Evolutionary conservation across 2,329 filamentous ascomycete species (phyloP).

Genomic region (Aspergillus texensis): DNA sequence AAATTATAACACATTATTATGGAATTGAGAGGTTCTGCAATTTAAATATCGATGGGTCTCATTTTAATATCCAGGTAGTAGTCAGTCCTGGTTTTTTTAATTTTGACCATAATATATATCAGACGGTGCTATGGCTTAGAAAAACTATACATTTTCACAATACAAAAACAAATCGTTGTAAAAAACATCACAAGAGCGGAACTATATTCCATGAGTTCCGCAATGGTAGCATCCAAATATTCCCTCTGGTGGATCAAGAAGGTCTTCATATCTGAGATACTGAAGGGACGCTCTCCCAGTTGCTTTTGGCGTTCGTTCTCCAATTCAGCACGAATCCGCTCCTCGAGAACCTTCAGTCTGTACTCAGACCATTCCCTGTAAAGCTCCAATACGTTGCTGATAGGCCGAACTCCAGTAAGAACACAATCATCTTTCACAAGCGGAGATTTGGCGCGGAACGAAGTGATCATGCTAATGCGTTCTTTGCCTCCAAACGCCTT

Average conservation of each 20-base stretch:
- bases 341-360: background rate
- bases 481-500: slow-evolving; percentile 4
- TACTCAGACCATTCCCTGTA: background rate
- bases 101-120: too few species aligned
- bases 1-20: too few species aligned
- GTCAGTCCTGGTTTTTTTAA: too few species aligned
- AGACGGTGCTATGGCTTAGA: too few species aligned
- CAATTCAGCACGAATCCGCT: background rate
- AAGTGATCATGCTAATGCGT: slow-evolving; percentile 4
- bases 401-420: background rate
- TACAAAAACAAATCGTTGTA: background rate
- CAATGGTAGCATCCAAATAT: background rate
- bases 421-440: background rate
- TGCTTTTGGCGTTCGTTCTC: background rate
- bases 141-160: too few species aligned
- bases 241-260: background rate
- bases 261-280: background rate
- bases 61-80: too few species aligned
- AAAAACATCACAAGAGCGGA: background rate
- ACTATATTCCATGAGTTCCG: background rate
- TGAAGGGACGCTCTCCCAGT: background rate
- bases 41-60: too few species aligned
- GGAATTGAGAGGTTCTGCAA: too few species aligned
- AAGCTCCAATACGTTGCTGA: background rate
- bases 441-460: background rate